Evolutionary conservation across 495 filamentous ascomycete species (phyloP), one percentile per base, ranked within the genome.

Genomic region (Neurospora tetraspora): DNA sequence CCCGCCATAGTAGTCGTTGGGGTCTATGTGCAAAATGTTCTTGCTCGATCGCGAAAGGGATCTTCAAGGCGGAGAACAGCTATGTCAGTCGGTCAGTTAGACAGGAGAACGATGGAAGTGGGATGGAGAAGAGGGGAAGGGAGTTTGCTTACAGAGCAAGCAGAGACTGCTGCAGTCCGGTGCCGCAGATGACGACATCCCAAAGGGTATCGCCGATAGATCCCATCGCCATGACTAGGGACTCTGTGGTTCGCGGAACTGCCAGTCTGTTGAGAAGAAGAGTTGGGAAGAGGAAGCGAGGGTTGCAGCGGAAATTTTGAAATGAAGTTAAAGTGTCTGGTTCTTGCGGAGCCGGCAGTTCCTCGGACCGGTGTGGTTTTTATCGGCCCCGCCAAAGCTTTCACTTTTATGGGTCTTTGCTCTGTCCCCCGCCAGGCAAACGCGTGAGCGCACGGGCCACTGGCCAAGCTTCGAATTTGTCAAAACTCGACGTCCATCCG

Each of bases 141-240:
- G 39, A 73, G 69, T 69, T 70, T 82, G 84, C 92, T 86, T 88
- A 99, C 96, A 97, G 85, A 74, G 96, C 95, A 75, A 99, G 88
- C 71, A 99, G 90, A 61, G 94, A 98, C 81, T 97, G 92, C 76
- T 90, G 87, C 74, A 98, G 80, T 69, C 94, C 96, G 69, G 96
- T 99, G 74, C 96, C 96, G 74, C 89, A 87, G 74, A 99, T 93
- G 72, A 96, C 85, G 76, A 96, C 90, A 84, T 99, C 96, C 96
- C 96, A 99, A 68, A 86, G 83, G 39, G 92, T 93, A 69, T 91
- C 90, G 79, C 89, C 83, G 71, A 97, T 85, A 68, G 91, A 89
- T 76, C 96, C 93, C 93, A 97, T 97, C 71, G 76, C 70, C 73
- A 75, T 78, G 75, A 77, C 20, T 38, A 68, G 43, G 68, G 70